Evolutionary conservation across 192 early-diverging fungal genomes (phyloP).

Genomic region (Coemansia aciculifera): DNA sequence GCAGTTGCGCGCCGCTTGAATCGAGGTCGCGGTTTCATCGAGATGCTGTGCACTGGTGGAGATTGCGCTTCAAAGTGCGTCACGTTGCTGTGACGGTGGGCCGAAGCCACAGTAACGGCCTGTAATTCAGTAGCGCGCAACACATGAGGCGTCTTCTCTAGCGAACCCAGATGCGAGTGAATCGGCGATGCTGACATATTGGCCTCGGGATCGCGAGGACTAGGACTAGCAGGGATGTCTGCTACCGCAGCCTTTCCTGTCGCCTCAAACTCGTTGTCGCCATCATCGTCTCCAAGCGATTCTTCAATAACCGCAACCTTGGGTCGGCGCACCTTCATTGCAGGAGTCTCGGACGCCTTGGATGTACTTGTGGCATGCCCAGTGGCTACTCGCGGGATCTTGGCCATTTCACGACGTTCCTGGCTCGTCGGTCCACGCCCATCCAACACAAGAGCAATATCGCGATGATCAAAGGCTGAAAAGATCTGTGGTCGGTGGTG

Average conservation of each 20-base stretch:
- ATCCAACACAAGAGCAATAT: constrained; percentile 38
- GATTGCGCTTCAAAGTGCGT: constrained; percentile 3
- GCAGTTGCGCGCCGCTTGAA: constrained; percentile 40
- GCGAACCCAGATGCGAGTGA: not conserved
- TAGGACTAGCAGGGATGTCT: not conserved
- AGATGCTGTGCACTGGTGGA: constrained; percentile 16
- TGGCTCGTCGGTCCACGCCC: constrained; percentile 27
- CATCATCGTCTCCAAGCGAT: constrained; percentile 20
- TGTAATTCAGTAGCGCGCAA: constrained; percentile 49
- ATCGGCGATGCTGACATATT: constrained; percentile 8
- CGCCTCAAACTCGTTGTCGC: not conserved
- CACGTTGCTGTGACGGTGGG: constrained; percentile 30
- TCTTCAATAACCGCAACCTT: constrained; percentile 54
- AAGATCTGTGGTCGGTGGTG: constrained; percentile 37
- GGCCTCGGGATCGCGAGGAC: not conserved
- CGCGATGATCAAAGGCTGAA: constrained; percentile 51
- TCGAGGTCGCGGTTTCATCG: constrained; percentile 16
- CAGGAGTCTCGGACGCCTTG: constrained; percentile 1
- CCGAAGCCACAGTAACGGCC: constrained; percentile 29
- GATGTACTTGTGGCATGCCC: constrained; percentile 18
- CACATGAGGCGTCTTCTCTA: constrained; percentile 34
- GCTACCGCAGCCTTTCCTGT: not conserved
- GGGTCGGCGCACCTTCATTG: constrained; percentile 27
- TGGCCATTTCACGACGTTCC: constrained; percentile 48
- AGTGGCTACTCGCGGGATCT: constrained; percentile 47